These are phyloP conservation scores for Amoebophrya sp. DNA, from an alignment of 169 alveolate genomes.

Conservation along the genomic window DNA sequence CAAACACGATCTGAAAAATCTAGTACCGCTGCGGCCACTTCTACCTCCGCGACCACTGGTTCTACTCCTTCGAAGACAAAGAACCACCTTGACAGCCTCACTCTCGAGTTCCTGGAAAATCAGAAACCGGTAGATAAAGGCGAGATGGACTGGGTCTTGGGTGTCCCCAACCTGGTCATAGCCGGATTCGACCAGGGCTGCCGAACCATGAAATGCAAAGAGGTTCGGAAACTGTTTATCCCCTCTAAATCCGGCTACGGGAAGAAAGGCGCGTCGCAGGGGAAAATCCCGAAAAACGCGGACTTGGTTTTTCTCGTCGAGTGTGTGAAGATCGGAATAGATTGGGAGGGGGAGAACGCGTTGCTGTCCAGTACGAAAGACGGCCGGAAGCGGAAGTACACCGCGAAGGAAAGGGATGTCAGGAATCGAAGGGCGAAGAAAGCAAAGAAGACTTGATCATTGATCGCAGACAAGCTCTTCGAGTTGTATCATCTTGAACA, in stretches of 20 bases:
- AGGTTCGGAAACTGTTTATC: background rate
- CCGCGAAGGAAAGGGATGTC: background rate
- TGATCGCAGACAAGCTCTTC: background rate
- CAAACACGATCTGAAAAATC: no score
- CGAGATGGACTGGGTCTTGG: background rate
- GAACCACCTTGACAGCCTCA: no score
- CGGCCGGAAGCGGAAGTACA: background rate
- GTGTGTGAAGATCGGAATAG: background rate
- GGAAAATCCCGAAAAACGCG: constrained; percentile 18
- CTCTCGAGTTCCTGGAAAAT: no score
- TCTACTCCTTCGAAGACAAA: no score
- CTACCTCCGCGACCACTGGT: no score
- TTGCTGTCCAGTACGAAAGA: background rate
- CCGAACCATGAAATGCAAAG: background rate
- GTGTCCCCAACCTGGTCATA: background rate
- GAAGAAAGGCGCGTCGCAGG: background rate
- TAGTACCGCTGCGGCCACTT: no score
- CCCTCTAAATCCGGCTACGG: background rate
- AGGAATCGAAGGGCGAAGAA: background rate
- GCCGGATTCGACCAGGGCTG: background rate
- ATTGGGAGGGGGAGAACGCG: background rate
- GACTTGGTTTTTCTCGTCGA: background rate
- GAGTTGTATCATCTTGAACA: no score
- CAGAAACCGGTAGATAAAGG: background rate
- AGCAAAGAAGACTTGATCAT: background rate